Evolutionary conservation across 2,329 filamentous ascomycete genomes (phyloP).

Genomic region (Penicillium concentricum): DNA sequence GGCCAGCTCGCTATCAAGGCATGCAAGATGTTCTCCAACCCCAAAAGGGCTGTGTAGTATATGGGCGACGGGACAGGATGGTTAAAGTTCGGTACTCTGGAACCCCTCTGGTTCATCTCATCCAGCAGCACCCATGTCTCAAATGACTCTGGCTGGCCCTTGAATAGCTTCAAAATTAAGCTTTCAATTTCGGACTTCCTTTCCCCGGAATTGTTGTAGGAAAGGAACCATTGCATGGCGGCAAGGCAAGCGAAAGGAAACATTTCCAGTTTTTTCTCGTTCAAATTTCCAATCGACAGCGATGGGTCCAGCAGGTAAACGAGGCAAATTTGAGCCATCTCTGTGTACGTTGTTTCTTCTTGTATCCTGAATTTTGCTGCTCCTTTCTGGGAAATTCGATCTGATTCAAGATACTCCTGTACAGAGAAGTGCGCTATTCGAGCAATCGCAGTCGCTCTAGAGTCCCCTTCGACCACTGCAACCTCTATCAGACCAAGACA

Average conservation of each 20-base stretch:
- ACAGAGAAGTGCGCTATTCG: conserved; percentile 36
- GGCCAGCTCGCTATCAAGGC: not conserved
- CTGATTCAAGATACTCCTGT: conserved; percentile 32
- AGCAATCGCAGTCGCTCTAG: not conserved
- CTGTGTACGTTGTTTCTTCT: not conserved
- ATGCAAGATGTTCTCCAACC: not conserved
- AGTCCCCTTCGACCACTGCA: not conserved
- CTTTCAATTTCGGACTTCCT: not conserved
- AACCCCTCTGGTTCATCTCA: not conserved
- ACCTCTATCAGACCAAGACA: conserved; percentile 26
- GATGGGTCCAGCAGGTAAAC: conserved; percentile 6
- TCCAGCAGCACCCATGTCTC: not conserved
- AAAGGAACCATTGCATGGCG: not conserved
- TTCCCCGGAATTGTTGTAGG: not conserved
- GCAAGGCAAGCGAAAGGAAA: conserved; percentile 7
- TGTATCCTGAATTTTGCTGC: not conserved
- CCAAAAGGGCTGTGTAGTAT: conserved; percentile 10
- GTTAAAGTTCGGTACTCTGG: too few species aligned
- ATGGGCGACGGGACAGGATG: not conserved
- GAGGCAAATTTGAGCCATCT: conserved; percentile 7
- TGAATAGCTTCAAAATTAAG: conserved; percentile 2
- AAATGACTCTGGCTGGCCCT: not conserved
- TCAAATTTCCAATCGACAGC: not conserved
- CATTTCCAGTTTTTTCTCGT: not conserved
- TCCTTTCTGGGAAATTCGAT: conserved; percentile 14